Evolutionary conservation across 139 green algal genomes (phyloP).

Genomic region (Chlamydomonas urium): DNA sequence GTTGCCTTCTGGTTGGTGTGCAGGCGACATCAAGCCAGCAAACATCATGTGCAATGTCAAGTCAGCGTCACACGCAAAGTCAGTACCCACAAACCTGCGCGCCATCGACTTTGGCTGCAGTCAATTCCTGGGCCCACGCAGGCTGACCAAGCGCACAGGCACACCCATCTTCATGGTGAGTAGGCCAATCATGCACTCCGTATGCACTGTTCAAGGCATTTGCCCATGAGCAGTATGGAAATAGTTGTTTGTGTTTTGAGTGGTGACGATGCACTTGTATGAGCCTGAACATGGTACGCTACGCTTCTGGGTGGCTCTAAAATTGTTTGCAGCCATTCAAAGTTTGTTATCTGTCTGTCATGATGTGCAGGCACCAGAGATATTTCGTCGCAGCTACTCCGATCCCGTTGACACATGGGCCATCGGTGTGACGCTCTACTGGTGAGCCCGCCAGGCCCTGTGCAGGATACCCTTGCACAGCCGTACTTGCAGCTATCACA

Average conservation of each 20-base stretch:
- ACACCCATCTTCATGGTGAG: constrained; percentile 85
- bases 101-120: constrained; percentile 57
- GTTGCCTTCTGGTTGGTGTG: background rate
- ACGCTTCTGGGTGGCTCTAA: no score
- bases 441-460: no score
- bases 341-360: no score
- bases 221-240: no score
- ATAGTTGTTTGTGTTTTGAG: no score
- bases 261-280: no score
- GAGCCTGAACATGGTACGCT: no score
- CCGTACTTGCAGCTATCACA: background rate
- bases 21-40: background rate
- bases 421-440: constrained; percentile 76
- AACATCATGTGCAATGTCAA: constrained; percentile 14
- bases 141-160: constrained; percentile 47
- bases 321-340: no score
- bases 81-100: constrained; percentile 13
- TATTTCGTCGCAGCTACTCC: constrained; percentile 68
- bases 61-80: background rate
- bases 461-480: background rate
- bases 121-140: constrained; percentile 15
- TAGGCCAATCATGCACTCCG: no score
- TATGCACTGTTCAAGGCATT: no score
- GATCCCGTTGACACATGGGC: constrained; percentile 75
- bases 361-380: constrained; percentile 77